Evolutionary conservation across 352 stramenopile genomes (phyloP).

Genomic region (Thalassiosira hispida): DNA sequence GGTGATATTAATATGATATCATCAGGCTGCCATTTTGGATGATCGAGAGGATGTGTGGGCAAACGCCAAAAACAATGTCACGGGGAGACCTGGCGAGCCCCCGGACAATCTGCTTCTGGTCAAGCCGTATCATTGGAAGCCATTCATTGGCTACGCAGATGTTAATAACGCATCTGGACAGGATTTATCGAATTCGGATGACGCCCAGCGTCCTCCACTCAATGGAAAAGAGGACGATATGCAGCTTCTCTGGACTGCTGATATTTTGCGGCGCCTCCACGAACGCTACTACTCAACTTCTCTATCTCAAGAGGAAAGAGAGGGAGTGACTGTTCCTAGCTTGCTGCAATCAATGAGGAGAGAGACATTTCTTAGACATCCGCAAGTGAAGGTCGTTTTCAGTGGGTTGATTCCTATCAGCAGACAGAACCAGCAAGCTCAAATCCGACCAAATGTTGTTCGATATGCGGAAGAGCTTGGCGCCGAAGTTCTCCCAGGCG

Average conservation of each 20-base stretch:
- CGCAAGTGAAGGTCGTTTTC: slow-evolving; percentile 63
- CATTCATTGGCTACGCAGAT: slow-evolving; percentile 77
- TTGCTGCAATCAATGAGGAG: slow-evolving; percentile 66
- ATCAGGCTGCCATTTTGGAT: slow-evolving; percentile 73
- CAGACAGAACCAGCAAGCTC: slow-evolving; percentile 54
- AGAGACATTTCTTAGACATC: slow-evolving; percentile 54
- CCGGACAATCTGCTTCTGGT: slow-evolving; percentile 79
- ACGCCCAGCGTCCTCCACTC: slow-evolving; percentile 4
- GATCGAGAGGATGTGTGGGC: slow-evolving; percentile 86
- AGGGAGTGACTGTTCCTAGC: slow-evolving; percentile 58
- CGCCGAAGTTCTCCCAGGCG: slow-evolving; percentile 53
- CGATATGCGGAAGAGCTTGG: slow-evolving; percentile 77
- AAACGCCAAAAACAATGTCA: slow-evolving; percentile 66
- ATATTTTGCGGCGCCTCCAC: slow-evolving; percentile 73
- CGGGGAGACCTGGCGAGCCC: slow-evolving; percentile 65
- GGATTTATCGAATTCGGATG: slow-evolving; percentile 58
- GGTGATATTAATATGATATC: not conserved
- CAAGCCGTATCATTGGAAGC: slow-evolving; percentile 78
- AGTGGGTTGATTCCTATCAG: slow-evolving; percentile 75
- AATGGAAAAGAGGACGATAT: slow-evolving; percentile 62
- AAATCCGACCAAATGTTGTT: slow-evolving; percentile 58
- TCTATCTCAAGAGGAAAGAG: slow-evolving; percentile 34
- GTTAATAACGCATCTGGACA: slow-evolving; percentile 80
- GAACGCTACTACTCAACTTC: slow-evolving; percentile 62
- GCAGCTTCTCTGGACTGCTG: slow-evolving; percentile 69